Conservation (phyloP, 495 filamentous ascomycete genomes). For the Aspergillus mulundensis region DNA sequence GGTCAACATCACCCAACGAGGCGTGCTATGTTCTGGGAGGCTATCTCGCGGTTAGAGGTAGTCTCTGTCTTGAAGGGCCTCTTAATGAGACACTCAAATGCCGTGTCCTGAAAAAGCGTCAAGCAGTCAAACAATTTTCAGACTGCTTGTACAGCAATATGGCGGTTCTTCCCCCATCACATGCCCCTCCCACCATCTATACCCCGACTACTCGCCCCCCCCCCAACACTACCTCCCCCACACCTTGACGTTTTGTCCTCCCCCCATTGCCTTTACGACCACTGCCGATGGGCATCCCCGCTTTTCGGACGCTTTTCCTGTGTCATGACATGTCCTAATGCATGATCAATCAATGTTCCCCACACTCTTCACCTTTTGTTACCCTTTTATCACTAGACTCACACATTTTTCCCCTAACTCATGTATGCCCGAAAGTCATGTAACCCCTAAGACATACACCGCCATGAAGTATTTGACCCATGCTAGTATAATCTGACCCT, state of each 20-base stretch:
- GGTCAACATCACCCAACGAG: constrained; percentile 6
- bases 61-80: constrained; percentile 4
- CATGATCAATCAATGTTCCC: constrained; percentile 12
- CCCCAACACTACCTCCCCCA: not conserved
- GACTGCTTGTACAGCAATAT: not conserved
- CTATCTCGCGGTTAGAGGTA: constrained; percentile 10
- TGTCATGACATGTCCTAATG: constrained; percentile 17
- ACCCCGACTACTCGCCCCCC: not conserved
- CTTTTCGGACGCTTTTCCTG: constrained; percentile 15
- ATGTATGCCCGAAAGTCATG: constrained; percentile 52
- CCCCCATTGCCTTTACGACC: not conserved
- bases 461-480: constrained; percentile 31
- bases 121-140: constrained; percentile 4
- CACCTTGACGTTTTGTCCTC: constrained; percentile 4
- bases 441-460: constrained; percentile 40
- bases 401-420: constrained; percentile 25
- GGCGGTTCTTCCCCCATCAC: not conserved
- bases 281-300: constrained; percentile 5
- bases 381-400: constrained; percentile 47
- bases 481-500: constrained; percentile 30
- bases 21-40: constrained; percentile 14
- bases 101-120: constrained; percentile 15
- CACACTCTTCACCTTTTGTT: constrained; percentile 15
- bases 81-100: constrained; percentile 12
- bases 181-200: constrained; percentile 4